Evolutionary conservation across 495 filamentous ascomycete species (phyloP).

Genomic region (Neurospora terricola): DNA sequence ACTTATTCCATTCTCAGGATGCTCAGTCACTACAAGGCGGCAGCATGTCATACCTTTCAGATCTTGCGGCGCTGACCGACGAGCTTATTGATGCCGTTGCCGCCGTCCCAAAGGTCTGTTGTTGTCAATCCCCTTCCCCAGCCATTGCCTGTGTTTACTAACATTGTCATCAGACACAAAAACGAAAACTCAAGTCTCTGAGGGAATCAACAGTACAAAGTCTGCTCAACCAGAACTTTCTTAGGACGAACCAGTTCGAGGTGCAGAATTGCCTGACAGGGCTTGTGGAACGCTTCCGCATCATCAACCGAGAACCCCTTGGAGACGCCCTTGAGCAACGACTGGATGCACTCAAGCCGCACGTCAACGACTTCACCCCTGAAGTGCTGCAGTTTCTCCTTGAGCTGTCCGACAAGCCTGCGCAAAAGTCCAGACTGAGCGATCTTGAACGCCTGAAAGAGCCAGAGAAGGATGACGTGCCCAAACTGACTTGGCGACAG

Average conservation of each 20-base stretch:
- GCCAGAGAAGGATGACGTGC: slow-evolving; percentile 27
- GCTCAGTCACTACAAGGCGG: neutral
- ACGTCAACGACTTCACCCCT: slow-evolving; percentile 52
- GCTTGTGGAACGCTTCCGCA: slow-evolving; percentile 77
- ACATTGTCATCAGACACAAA: slow-evolving; percentile 26
- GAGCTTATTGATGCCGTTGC: slow-evolving; percentile 41
- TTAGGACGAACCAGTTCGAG: slow-evolving; percentile 82
- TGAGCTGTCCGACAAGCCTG: slow-evolving; percentile 72
- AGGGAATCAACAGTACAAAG: slow-evolving; percentile 42
- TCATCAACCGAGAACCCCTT: slow-evolving; percentile 66
- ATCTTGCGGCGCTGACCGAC: slow-evolving; percentile 40
- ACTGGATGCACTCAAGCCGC: slow-evolving; percentile 45
- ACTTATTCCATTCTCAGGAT: slow-evolving; percentile 3
- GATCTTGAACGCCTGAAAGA: slow-evolving; percentile 46
- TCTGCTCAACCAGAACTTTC: slow-evolving; percentile 51
- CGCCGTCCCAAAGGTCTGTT: slow-evolving; percentile 18
- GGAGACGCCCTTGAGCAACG: slow-evolving; percentile 65
- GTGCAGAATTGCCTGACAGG: slow-evolving; percentile 64
- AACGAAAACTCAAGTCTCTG: slow-evolving; percentile 35
- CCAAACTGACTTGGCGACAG: slow-evolving; percentile 60
- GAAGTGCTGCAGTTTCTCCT: slow-evolving; percentile 74
- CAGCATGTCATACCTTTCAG: slow-evolving; percentile 39
- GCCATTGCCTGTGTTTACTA: neutral
- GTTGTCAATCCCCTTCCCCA: neutral
- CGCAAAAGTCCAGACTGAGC: slow-evolving; percentile 52